Conservation (phyloP, 192 early-diverging fungal species). For the Jimgerdemannia lactiflua region DNA sequence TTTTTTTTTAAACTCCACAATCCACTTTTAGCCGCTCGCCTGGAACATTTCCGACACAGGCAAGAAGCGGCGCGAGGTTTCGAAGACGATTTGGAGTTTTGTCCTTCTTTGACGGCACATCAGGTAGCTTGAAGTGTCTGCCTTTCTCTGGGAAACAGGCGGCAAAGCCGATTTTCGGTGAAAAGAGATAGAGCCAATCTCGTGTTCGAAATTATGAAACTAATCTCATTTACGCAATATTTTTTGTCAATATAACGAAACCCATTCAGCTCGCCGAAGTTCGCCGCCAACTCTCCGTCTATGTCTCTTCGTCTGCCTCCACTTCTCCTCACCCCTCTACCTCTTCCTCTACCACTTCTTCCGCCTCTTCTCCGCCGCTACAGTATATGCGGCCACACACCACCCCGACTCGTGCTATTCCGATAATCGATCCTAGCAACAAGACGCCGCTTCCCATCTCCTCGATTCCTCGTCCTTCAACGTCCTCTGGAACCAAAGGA, state of each 20-base stretch:
- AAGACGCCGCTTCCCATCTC: constrained; percentile 42
- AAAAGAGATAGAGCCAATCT: too few relatives aligned
- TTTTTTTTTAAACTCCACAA: too few relatives aligned
- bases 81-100: constrained; percentile 58
- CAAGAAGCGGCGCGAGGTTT: constrained; percentile 51
- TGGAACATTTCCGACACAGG: constrained; percentile 42
- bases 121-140: constrained; percentile 27
- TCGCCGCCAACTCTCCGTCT: constrained; percentile 24
- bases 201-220: too few relatives aligned
- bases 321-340: neutral
- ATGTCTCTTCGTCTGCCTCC: neutral
- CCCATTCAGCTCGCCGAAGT: constrained; percentile 38
- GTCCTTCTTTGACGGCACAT: constrained; percentile 47
- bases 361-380: neutral
- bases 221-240: neutral
- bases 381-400: neutral
- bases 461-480: constrained; percentile 5
- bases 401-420: constrained; percentile 35
- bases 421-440: constrained; percentile 47
- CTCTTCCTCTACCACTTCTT: neutral
- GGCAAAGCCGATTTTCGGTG: too few relatives aligned
- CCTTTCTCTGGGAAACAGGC: neutral
- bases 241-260: neutral
- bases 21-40: constrained; percentile 2
- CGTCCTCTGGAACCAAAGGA: neutral